These are phyloP conservation scores for Oryza punctata DNA, from an alignment of 176 grass and related monocot species.

Conservation along the genomic window DNA sequence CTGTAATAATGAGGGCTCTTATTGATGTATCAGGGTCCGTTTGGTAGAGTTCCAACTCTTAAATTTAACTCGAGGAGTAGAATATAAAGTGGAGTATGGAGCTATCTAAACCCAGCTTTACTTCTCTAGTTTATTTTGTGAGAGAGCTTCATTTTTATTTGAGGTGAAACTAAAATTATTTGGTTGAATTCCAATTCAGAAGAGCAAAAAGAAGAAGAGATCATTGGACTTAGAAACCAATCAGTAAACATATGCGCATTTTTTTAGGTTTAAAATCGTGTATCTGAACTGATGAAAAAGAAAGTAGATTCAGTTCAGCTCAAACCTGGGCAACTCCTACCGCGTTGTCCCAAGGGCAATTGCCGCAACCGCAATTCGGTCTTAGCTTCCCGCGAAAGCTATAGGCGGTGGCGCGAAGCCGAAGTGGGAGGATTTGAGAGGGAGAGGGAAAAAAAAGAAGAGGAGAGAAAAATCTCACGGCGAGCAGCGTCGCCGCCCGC, in stretches of 20 bases:
- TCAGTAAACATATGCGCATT: background rate
- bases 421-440: constrained; percentile 19
- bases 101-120: too few species aligned
- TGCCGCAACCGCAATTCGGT: constrained; percentile 14
- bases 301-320: background rate
- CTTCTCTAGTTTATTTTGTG: too few species aligned
- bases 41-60: too few species aligned
- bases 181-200: too few species aligned
- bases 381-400: constrained; percentile 47
- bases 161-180: too few species aligned
- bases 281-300: background rate
- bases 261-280: background rate
- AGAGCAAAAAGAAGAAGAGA: too few species aligned
- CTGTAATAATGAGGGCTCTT: too few species aligned
- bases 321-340: too few species aligned
- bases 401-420: constrained; percentile 36
- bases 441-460: background rate
- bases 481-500: constrained; percentile 18
- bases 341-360: background rate
- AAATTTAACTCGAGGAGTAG: too few species aligned
- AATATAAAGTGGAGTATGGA: too few species aligned
- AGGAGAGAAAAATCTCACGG: constrained; percentile 7
- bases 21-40: too few species aligned
- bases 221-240: background rate
- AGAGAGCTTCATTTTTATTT: too few species aligned